Evolutionary conservation across 2,329 filamentous ascomycete species (phyloP), one percentile per base, ranked within the genome.

Genomic region (Penicillium brevicompactum): DNA sequence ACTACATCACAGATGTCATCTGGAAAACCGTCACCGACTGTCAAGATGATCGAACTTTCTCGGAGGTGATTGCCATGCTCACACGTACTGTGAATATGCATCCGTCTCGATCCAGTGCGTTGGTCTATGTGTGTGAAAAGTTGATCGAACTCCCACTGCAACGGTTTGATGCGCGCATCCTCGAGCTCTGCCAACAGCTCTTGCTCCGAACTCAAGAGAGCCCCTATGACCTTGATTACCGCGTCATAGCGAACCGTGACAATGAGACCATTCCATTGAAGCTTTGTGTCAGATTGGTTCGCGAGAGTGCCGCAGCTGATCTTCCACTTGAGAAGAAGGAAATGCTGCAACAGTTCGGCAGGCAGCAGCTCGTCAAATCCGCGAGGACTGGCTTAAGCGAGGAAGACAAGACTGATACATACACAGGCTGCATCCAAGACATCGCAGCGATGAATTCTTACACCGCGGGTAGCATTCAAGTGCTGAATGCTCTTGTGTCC

Each of bases 21-120:
- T 97, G 93, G 93, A 85, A 87, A 56, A 90, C 90, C 0, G 86
- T 96, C 48, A 87, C 84, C 5, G 86, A 87, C 22, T 92, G 88
- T 56, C 91, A 92, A 66, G 92, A 97, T 70, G 88, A 90, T 4
- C 84, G 92, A 53, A 87, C 93, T n/a, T 87, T 90, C 7, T 87
- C 92, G 47, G 92, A 92, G 27, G 84, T 95, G 22, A 79, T 92
- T 46, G 80, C 80, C 16, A 89, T 96, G 84, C 74, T 88, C 24
- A 68, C 68, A 14, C 72, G 72, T 37, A 79, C 84, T 8, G 73
- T 81, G 49, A 68, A 68, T 8, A 76, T 83, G 59, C 73, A 78
- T 52, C 41, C 75, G 74, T 69, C 71, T 66, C 34, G 58, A 56
- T 57, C 70, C 58, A 55, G 76, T 75, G 59, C 77, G 5, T 72